phyloP scores from a whole-genome alignment of 805 yeast genomes.

The Candida andamanensis region DNA sequence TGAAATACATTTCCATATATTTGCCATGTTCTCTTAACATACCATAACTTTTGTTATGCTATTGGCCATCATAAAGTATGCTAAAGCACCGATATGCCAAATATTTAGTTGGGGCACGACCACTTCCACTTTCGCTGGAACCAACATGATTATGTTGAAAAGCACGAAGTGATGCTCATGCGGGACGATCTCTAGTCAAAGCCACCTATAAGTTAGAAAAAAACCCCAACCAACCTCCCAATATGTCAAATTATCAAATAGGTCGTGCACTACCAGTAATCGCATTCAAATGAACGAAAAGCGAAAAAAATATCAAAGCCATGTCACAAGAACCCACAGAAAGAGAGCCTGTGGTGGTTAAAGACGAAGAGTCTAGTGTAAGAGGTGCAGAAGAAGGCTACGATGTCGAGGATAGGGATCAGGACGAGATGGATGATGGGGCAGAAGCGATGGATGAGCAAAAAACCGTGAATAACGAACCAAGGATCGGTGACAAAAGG shows the following conservation, averaged over 20 bases:
- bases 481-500: conserved; percentile 4
- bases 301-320: conserved; percentile 3
- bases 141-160: no score
- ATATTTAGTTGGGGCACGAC: no score
- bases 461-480: conserved; percentile 8
- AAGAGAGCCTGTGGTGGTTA: conserved; percentile 1
- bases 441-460: conserved; percentile 11
- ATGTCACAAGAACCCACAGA: conserved; percentile 7
- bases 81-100: no score
- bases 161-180: no score
- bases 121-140: no score
- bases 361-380: conserved; percentile 6
- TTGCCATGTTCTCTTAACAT: no score
- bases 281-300: conserved; percentile 5
- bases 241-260: no score
- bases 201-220: no score
- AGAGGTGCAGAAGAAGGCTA: conserved; percentile 6
- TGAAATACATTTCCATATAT: not conserved
- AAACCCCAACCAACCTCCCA: no score
- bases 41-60: no score
- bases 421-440: conserved; percentile 13
- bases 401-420: conserved; percentile 14
- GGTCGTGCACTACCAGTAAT: conserved; percentile 6
- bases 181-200: no score
- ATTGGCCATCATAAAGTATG: no score